A percentile compares a stretch with the other conserved stretches of the same genome.
These are phyloP conservation scores for Penicillium digitatum DNA, from an alignment of 2,329 filamentous ascomycete genomes.

Conservation along the genomic window DNA sequence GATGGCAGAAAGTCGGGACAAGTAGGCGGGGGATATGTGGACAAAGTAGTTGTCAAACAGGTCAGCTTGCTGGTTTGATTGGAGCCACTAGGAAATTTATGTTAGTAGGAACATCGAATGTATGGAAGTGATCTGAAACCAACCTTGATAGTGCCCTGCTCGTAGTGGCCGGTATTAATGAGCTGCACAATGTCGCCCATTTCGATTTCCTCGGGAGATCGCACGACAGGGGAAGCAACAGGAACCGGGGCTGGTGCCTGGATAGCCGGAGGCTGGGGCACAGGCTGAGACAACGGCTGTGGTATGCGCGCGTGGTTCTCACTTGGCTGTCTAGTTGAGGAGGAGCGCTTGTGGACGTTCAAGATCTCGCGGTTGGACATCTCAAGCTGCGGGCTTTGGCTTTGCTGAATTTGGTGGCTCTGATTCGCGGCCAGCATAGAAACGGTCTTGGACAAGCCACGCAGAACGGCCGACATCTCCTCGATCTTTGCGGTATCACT, in stretches of 20 bases:
- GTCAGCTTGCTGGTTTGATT: conserved; percentile 55
- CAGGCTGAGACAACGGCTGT: conserved; percentile 13
- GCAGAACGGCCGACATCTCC: conserved; percentile 56
- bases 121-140: conserved; percentile 10
- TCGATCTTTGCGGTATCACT: conserved; percentile 57
- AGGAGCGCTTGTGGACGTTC: conserved; percentile 23
- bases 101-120: conserved; percentile 15
- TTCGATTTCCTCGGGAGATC: conserved; percentile 39
- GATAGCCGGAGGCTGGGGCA: not conserved
- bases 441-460: conserved; percentile 51
- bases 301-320: conserved; percentile 16
- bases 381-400: not conserved
- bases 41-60: conserved; percentile 62
- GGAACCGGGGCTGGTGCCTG: conserved; percentile 3
- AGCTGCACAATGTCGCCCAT: conserved; percentile 41
- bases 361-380: not conserved
- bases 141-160: conserved; percentile 47
- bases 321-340: conserved; percentile 26
- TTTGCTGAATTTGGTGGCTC: conserved; percentile 35
- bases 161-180: conserved; percentile 40
- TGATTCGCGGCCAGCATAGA: conserved; percentile 44
- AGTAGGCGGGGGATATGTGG: conserved; percentile 54
- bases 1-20: conserved; percentile 54
- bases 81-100: conserved; percentile 51
- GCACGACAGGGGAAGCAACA: conserved; percentile 11